Conservation (phyloP, 768 basidiomycete species). For the Suillus plorans region DNA sequence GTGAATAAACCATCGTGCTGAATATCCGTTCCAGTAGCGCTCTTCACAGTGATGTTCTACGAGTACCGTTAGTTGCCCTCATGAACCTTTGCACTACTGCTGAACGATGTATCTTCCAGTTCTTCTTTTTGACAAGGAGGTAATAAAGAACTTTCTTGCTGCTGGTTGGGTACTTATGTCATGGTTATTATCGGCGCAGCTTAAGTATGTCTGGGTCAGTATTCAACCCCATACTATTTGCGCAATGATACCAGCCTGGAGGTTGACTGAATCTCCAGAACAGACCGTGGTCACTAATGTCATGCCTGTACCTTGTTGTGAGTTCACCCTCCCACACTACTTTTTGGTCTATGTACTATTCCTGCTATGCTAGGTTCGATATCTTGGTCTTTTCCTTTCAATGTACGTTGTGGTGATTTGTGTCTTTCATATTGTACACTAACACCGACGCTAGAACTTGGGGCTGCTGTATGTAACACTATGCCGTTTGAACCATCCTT, state of each 20-base stretch:
- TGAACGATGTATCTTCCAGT: not conserved
- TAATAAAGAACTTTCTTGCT: not conserved
- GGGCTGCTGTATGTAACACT: not conserved
- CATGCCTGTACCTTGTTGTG: not conserved
- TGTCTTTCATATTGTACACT: not conserved
- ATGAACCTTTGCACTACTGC: not conserved
- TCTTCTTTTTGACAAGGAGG: not conserved
- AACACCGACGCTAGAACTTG: not conserved
- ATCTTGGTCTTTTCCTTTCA: not conserved
- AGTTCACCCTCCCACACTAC: not conserved
- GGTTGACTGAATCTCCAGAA: not conserved
- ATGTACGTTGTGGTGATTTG: not conserved
- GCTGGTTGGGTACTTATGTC: not conserved
- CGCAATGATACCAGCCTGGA: too few species aligned
- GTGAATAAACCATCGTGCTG: not conserved
- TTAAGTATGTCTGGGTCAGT: conserved; percentile 1
- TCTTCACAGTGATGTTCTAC: not conserved
- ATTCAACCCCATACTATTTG: not conserved
- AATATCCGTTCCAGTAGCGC: not conserved
- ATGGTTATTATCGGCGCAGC: not conserved
- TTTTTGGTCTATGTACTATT: not conserved
- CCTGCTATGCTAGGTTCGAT: not conserved
- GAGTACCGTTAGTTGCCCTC: not conserved
- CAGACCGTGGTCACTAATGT: not conserved
- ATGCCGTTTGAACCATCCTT: not conserved